Evolutionary conservation across 805 yeast species (phyloP), one percentile per base, ranked within the genome.

Genomic region (Wickerhamomyces strasburgensis): DNA sequence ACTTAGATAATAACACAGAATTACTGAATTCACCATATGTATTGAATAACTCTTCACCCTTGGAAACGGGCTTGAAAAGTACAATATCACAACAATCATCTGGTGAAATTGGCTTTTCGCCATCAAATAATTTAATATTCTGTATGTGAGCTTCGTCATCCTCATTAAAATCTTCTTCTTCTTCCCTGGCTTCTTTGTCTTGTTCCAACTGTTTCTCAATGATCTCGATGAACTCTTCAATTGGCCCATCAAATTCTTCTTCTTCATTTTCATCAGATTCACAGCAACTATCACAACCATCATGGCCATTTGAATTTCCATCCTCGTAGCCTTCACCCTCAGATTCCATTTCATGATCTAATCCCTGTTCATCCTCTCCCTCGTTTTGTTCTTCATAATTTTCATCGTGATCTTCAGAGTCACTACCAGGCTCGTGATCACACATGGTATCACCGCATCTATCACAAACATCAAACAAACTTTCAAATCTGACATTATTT

Each of bases 1-100:
- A 89, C 39, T 84, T 70, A 11, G 88, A 75, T 11, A 88, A 57
- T 28, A 89, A 61, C 26, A 74, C 70, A 0, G 83, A 67, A 47
- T 84, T 86, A 13, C 80, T 61, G 27, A 81, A 65, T 19, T 78
- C 81, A 0, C 96, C 97, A 50, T 88, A 89, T 0, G 93, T 78
- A 60, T 86, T 88, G 65, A 79, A 84, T 11, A 90, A 52, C 52
- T 90, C 96, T 10, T 65, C 56, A 6, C 76, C 75, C 24, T 60
- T 53, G 1, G 49, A 34, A 1, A 84, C 73, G 2, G 59, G 52
- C 11, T 54, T 56, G 14, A 67, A 63, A 3, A 80, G 51, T 0
- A 74, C 67, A 11, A 88, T 75, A 48, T 87, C 96, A 48, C 95
- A 85, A 45, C 88, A 80, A 40, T 75, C 73, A 35, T 69, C 71